Evolutionary conservation across 441 rosid genomes (phyloP).

Genomic region (Arabidopsis hybrid): DNA sequence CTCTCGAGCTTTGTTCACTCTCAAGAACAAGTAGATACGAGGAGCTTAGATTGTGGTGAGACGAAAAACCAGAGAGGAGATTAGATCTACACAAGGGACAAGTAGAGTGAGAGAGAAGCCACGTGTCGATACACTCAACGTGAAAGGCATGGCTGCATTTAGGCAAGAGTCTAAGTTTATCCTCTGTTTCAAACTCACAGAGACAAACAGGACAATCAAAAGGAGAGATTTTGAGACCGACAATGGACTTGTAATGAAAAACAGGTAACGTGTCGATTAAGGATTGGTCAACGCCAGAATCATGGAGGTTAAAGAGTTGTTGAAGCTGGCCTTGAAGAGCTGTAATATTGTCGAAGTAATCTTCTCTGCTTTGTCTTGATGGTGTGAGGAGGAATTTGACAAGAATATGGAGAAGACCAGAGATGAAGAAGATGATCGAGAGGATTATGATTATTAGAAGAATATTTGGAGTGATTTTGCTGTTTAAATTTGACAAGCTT

Average conservation of each 20-base stretch:
- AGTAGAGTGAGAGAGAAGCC: constrained; percentile 92
- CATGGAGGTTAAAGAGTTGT: constrained; percentile 91
- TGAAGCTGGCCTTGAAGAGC: constrained; percentile 93
- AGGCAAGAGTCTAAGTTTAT: constrained; percentile 72
- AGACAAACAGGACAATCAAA: constrained; percentile 88
- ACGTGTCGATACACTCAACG: constrained; percentile 88
- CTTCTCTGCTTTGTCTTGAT: constrained; percentile 58
- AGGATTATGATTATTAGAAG: constrained; percentile 64
- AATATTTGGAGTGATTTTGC: constrained; percentile 63
- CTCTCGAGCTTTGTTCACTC: constrained; percentile 71
- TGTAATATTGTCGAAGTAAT: constrained; percentile 60
- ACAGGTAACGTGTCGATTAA: constrained; percentile 77
- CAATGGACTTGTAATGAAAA: constrained; percentile 72
- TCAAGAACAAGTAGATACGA: constrained; percentile 83
- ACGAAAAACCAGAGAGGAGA: constrained; percentile 68
- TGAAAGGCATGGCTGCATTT: constrained; percentile 93
- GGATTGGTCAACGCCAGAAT: constrained; percentile 73
- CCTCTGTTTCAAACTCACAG: constrained; percentile 60
- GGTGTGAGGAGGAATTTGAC: constrained; percentile 63
- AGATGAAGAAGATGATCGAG: constrained; percentile 73
- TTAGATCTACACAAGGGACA: constrained; percentile 85
- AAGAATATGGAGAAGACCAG: constrained; percentile 77
- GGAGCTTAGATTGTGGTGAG: constrained; percentile 50
- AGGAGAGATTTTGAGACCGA: constrained; percentile 64
- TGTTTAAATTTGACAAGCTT: constrained; percentile 32